Evolutionary conservation across 179 eudicot species (phyloP), one percentile per base, ranked within the genome.

Genomic region (Camellia oleifera): DNA sequence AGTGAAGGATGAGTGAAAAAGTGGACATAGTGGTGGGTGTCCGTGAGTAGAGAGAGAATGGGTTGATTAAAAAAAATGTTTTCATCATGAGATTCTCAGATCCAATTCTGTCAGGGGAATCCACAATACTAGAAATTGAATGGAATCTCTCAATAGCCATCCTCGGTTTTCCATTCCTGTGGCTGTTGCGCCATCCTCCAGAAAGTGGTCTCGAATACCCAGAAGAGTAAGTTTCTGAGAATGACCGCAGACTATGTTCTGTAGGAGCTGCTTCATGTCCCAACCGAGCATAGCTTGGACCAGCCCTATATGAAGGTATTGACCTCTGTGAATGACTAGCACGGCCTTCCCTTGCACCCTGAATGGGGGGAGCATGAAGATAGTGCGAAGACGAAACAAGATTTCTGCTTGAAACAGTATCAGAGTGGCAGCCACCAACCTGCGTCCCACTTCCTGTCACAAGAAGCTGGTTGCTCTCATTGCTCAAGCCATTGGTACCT

Each of bases 141-240:
- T 72, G 84, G 58, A 81, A 64, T 79, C 84, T 79, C 72, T 81
- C 84, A 76, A 77, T 6, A 67, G 74, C 72, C 65, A 82, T 46
- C 67, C 87, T 83, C n/a, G 72, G 63, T 67, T 80, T 79, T 76
- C 73, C 82, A 56, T 40, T 80, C 63, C 81, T 79, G 82, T 85
- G 60, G 61, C 73, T 73, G 73, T 78, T 68, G 57, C 45, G 81
- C 81, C 83, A 82, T 82, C 83, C 87, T 61, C 83, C 75, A 4
- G 79, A 40, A 53, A 69, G 76, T 23, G 76, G 79, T 71, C 87
- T 77, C 61, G 81, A 61, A 79, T 85, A 67, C 32, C 83, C 74
- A 56, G 73, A 84, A 61, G 76, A 61, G 54, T 72, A 65, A 78
- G 61, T 70, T 66, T 65, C 81, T 17, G 78, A 32, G 52, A 23